A percentile compares a stretch with the other conserved stretches of the same genome.
Conservation (phyloP, 805 yeast genomes). For the Metschnikowia matae region DNA sequence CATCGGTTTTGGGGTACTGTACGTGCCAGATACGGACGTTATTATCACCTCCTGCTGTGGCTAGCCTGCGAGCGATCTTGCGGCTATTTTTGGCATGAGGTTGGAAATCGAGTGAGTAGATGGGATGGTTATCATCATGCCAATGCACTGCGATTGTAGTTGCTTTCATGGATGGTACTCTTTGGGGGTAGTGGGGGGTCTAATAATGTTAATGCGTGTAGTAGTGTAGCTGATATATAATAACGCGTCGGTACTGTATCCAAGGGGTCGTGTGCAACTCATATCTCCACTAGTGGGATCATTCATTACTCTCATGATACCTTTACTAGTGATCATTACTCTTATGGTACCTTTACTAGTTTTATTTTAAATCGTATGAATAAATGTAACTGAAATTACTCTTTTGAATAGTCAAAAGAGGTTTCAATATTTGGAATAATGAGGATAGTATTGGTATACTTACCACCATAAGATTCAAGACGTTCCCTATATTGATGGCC, state of each 20-base stretch:
- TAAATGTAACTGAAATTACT: no score
- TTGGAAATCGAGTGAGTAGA: constrained; percentile 65
- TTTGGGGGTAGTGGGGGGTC: neutral
- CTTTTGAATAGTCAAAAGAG: no score
- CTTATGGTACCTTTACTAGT: no score
- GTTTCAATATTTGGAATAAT: no score
- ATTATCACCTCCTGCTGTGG: constrained; percentile 94
- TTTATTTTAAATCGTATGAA: no score
- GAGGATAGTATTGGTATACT: no score
- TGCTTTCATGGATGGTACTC: constrained; percentile 27
- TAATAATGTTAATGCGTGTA: neutral
- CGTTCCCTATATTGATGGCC: no score
- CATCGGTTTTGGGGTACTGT: constrained; percentile 5
- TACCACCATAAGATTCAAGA: no score
- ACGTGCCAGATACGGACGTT: constrained; percentile 63
- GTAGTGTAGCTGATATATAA: neutral
- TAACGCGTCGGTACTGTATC: neutral
- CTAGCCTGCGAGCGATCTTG: constrained; percentile 45
- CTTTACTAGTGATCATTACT: no score
- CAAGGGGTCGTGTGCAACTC: no score
- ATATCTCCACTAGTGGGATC: no score
- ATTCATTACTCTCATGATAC: no score
- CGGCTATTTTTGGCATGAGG: constrained; percentile 23
- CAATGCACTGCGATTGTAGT: constrained; percentile 58
- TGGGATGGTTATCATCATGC: constrained; percentile 74